Evolutionary conservation across 2,329 filamentous ascomycete species (phyloP), one percentile per base, ranked within the genome.

Genomic region (Corinectria fuckeliana): DNA sequence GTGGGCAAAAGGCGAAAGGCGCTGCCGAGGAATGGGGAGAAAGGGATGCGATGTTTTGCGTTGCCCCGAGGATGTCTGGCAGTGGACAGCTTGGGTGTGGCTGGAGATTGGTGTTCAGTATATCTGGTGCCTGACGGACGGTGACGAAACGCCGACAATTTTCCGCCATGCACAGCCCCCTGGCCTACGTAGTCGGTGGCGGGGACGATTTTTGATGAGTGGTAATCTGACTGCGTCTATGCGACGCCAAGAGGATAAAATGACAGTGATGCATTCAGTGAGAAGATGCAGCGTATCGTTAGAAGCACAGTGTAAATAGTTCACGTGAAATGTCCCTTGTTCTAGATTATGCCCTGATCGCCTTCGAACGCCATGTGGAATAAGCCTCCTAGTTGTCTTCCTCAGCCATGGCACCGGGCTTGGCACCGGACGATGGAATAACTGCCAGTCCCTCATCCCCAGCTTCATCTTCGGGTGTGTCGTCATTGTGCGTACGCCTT

Each of bases 81-180:
- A n/a, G n/a, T n/a, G 56, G 65, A 64, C 56, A 58, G 63, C 67
- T 65, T 62, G 62, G 63, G 63, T 71, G 69, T 71, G 71, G 67
- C 69, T 72, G 67, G 70, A 63, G 53, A 62, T 69, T 61, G 61
- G 63, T 65, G 64, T 62, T 66, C 64, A 61, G 63, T 66, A 65
- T 70, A 66, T 70, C 65, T 67, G 72, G 71, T 74, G 73, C 73
- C 72, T 70, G 71, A 73, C 64, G 55, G 60, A 4, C 32, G 32
- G 66, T 70, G 70, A 74, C 68, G 71, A 74, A 69, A 70, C 67
- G 70, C 74, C 74, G 72, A 76, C 63, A 62, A 74, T 76, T 75
- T 74, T 67, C 74, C 74, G 74, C 48, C 42, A 51, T 59, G 69
- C 71, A 72, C 70, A 74, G 69, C 70, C 68, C 61, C 67, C 63